Conservation (phyloP, 306 rosid species). For the Medicago arabica region DNA sequence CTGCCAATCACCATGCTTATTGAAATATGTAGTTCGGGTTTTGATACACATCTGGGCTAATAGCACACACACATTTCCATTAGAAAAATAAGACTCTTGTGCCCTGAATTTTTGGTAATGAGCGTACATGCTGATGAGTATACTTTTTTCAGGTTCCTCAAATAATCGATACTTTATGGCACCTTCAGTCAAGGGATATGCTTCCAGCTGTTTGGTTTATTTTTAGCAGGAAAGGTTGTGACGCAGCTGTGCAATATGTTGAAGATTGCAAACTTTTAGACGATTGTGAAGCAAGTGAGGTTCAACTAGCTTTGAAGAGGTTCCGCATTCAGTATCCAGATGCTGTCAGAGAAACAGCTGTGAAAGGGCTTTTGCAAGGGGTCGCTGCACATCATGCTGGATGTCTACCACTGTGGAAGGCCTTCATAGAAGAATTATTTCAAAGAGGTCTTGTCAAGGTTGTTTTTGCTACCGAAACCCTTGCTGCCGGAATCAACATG, state of each 20-base stretch:
- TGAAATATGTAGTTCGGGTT: slow-evolving; percentile 23
- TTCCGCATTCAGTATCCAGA: slow-evolving; percentile 88
- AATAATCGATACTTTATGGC: slow-evolving; percentile 80
- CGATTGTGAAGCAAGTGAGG: slow-evolving; percentile 84
- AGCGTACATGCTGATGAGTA: slow-evolving; percentile 33
- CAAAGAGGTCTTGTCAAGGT: slow-evolving; percentile 96
- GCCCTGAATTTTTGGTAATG: slow-evolving; percentile 24
- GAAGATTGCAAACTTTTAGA: slow-evolving; percentile 83
- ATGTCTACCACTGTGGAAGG: slow-evolving; percentile 94
- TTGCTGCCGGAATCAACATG: slow-evolving; percentile 98
- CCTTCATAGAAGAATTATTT: slow-evolving; percentile 91
- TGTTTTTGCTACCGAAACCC: slow-evolving; percentile 97
- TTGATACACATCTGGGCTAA: slow-evolving; percentile 15
- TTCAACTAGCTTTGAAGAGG: slow-evolving; percentile 85
- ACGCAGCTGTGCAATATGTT: slow-evolving; percentile 86
- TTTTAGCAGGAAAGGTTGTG: slow-evolving; percentile 99
- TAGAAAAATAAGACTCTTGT: slow-evolving; percentile 14
- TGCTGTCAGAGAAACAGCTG: slow-evolving; percentile 89
- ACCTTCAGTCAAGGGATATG: slow-evolving; percentile 82
- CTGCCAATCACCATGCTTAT: slow-evolving; percentile 31
- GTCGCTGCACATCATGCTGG: slow-evolving; percentile 99
- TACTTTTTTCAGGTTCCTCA: slow-evolving; percentile 84
- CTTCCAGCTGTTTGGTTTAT: slow-evolving; percentile 98
- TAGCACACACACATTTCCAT: slow-evolving; percentile 15
- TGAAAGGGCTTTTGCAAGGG: slow-evolving; percentile 83